Percentiles rank a stretch among this genome's conserved stretches.
Evolutionary conservation across 805 yeast species (phyloP).

Genomic region (Lachancea fermentati): DNA sequence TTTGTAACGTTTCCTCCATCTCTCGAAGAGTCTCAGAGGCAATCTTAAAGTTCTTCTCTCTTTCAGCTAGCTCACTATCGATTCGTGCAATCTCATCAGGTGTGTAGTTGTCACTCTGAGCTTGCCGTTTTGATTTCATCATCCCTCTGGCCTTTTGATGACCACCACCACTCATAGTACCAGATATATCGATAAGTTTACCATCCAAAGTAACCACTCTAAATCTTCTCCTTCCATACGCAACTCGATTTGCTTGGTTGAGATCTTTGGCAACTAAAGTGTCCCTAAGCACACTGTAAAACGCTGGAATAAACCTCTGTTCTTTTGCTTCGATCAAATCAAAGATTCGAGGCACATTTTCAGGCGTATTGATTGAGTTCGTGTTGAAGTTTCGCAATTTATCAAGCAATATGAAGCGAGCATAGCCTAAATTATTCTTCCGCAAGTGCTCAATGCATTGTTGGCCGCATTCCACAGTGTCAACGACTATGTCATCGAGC

Average conservation of each 20-base stretch:
- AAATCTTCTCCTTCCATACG: slow-evolving; percentile 74
- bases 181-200: slow-evolving; percentile 83
- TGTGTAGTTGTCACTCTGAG: slow-evolving; percentile 35
- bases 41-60: slow-evolving; percentile 49
- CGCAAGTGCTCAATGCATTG: slow-evolving; percentile 78
- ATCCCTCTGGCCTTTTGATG: slow-evolving; percentile 62
- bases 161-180: slow-evolving; percentile 98
- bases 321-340: slow-evolving; percentile 72
- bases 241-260: slow-evolving; percentile 78
- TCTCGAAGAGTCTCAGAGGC: slow-evolving; percentile 47
- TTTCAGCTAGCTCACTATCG: slow-evolving; percentile 44
- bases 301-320: slow-evolving; percentile 73
- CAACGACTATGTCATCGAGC: slow-evolving; percentile 90
- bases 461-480: slow-evolving; percentile 63
- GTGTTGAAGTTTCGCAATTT: slow-evolving; percentile 63
- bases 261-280: slow-evolving; percentile 81
- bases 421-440: slow-evolving; percentile 79
- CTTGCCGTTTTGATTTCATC: slow-evolving; percentile 47
- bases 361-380: slow-evolving; percentile 61
- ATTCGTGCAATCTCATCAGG: slow-evolving; percentile 53
- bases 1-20: slow-evolving; percentile 55
- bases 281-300: slow-evolving; percentile 78
- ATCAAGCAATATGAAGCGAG: slow-evolving; percentile 75
- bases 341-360: slow-evolving; percentile 70
- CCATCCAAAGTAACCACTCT: slow-evolving; percentile 94